Evolutionary conservation across 169 alveolate genomes (phyloP).

Genomic region (Cytauxzoon felis): DNA sequence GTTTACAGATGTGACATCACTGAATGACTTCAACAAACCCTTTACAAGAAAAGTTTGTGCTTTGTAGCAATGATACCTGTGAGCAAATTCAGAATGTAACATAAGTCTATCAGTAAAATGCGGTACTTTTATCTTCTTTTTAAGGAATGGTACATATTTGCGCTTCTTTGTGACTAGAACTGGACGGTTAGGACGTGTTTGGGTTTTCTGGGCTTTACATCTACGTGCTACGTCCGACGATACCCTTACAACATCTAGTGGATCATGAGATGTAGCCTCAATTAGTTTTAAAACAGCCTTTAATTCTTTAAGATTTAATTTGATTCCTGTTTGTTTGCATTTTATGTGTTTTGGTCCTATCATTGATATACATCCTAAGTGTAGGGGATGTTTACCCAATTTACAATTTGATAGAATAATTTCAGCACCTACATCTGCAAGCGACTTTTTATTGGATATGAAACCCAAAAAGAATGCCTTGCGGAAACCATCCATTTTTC

Average conservation of each 20-base stretch:
- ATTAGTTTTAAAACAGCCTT: slow-evolving; percentile 49
- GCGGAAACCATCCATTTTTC: slow-evolving; percentile 16
- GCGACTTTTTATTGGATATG: slow-evolving; percentile 25
- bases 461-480: slow-evolving; percentile 50
- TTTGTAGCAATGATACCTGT: slow-evolving; percentile 54
- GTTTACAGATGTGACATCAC: neutral
- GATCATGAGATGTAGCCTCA: slow-evolving; percentile 65
- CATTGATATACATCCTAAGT: slow-evolving; percentile 46
- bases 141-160: slow-evolving; percentile 7
- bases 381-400: slow-evolving; percentile 7
- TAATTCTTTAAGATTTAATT: slow-evolving; percentile 20
- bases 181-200: neutral
- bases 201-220: slow-evolving; percentile 45
- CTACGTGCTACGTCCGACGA: slow-evolving; percentile 71
- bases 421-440: slow-evolving; percentile 43
- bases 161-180: neutral
- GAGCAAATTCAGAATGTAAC: slow-evolving; percentile 58
- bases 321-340: slow-evolving; percentile 55
- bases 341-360: neutral
- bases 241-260: slow-evolving; percentile 62
- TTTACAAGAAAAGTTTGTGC: slow-evolving; percentile 26
- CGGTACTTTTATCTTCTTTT: slow-evolving; percentile 18
- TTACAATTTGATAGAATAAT: slow-evolving; percentile 43
- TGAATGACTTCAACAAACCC: slow-evolving; percentile 13
- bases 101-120: slow-evolving; percentile 27